Percentiles rank a stretch among this genome's conserved stretches.
These are phyloP conservation scores for Limonium bicolor DNA, from an alignment of 148 eudicot species.

Conservation along the genomic window DNA sequence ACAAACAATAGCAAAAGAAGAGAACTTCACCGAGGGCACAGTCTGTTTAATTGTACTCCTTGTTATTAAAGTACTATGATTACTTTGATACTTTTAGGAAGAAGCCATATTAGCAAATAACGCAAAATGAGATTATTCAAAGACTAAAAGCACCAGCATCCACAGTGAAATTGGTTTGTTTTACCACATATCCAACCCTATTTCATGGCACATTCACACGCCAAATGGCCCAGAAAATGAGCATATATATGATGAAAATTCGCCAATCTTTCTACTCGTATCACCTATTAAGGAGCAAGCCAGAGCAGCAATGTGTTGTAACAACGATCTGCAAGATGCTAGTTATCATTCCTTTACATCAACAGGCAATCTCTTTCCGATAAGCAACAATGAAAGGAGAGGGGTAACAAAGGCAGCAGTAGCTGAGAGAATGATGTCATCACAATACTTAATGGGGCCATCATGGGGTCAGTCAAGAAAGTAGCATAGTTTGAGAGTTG, in stretches of 20 bases:
- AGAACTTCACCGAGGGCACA: no score
- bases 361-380: conserved; percentile 84
- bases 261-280: background rate
- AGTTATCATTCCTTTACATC: conserved; percentile 86
- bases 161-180: no score
- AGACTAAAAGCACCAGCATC: no score
- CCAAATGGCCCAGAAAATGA: no score
- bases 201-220: no score
- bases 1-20: no score
- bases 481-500: conserved; percentile 96
- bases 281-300: conserved; percentile 80
- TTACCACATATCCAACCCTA: no score
- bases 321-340: conserved; percentile 85
- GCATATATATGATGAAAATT: background rate
- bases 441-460: conserved; percentile 94
- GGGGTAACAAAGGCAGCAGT: conserved; percentile 87
- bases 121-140: no score
- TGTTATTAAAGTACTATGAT: no score
- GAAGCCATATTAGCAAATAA: no score
- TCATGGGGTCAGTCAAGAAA: conserved; percentile 72
- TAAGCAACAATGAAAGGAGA: conserved; percentile 62
- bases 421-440: conserved; percentile 92
- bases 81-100: no score
- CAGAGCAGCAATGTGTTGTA: conserved; percentile 67
- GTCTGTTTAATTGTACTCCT: no score